Base-by-base conservation (phyloP, 2,329 filamentous ascomycete genomes). In the Neurospora crassa region DNA sequence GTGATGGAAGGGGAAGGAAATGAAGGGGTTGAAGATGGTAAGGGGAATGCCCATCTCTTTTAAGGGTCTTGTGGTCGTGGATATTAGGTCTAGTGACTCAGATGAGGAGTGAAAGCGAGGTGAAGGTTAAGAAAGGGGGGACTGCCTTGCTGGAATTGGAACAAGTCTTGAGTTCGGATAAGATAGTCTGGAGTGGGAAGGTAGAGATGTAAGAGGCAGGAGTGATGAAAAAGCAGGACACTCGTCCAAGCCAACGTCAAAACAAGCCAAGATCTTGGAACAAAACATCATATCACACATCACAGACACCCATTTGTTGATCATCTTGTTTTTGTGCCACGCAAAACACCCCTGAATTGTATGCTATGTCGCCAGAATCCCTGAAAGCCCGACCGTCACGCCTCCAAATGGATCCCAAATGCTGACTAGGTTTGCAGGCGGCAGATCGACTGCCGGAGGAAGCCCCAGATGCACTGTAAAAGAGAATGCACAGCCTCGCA, bases 341-440 rank as follows among this genome's bases (percentile, higher is more conserved):
- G 74, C 73, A 71, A 74, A 77, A 77, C 78, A 77, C 78, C 76
- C 76, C 76, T 78, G 75, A 78, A 76, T 77, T 79, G 75, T 74
- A 79, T 79, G 78, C 79, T 79, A 80, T 78, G 78, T 79, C 77
- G 75, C 76, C 75, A 76, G 71, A 79, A 79, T 77, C 77, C 76
- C 77, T 72, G 75, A 78, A 77, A 75, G 75, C 78, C 76, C 75
- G 77, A 78, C 78, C 78, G 73, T 77, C 78, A 77, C 77, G 76
- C 77, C 77, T 74, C 74, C 75, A 73, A 72, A 76, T 74, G 73
- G 73, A 74, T 74, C 41, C 72, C 74, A 74, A 72, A 70, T 73
- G 47, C 47, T 53, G 47, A 53, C 47, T 53, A 16, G 20, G 47
- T 53, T 53, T 74, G 75, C 72, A 74, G 74, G 73, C 70, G 74